phyloP scores from a whole-genome alignment of 2,329 filamentous ascomycete genomes.

The Hypoxylon sp. region DNA sequence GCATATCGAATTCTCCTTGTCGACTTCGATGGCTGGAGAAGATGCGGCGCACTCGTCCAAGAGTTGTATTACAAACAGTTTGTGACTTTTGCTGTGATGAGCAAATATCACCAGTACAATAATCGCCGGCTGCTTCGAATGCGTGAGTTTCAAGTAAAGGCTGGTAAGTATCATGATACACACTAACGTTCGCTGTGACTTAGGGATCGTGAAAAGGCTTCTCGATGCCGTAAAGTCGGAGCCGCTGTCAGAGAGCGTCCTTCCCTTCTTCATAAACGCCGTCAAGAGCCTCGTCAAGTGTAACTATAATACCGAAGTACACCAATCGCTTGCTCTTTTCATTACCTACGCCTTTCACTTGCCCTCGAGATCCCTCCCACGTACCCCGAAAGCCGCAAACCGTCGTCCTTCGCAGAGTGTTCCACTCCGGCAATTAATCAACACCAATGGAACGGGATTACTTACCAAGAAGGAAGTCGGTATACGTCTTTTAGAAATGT shows the following conservation, averaged over 20 bases:
- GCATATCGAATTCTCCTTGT: conserved; percentile 92
- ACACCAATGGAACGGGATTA: conserved; percentile 46
- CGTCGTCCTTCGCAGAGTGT: conserved; percentile 53
- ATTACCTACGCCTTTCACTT: conserved; percentile 89
- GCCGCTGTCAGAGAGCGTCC: conserved; percentile 72
- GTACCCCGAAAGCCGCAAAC: conserved; percentile 58
- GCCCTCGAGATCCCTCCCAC: conserved; percentile 55
- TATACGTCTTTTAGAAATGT: conserved; percentile 77
- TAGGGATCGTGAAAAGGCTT: conserved; percentile 88
- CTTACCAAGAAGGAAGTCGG: conserved; percentile 76
- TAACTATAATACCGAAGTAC: conserved; percentile 82
- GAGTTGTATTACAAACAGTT: conserved; percentile 95
- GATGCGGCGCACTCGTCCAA: conserved; percentile 77
- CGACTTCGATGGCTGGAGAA: conserved; percentile 92
- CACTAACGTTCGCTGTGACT: conserved; percentile 14
- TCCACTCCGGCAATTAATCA: conserved; percentile 49
- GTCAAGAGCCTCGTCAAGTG: conserved; percentile 82
- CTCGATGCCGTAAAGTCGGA: conserved; percentile 92
- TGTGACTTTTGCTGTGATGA: conserved; percentile 83
- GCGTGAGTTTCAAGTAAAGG: conserved; percentile 67
- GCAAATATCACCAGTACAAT: conserved; percentile 93
- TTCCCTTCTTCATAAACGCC: conserved; percentile 79
- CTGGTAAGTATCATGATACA: conserved; percentile 25
- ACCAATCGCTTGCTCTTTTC: conserved; percentile 87
- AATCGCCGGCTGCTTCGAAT: conserved; percentile 85